These are phyloP conservation scores for Dictyostelium purpureum DNA, from an alignment of 78 protist species.

Conservation along the genomic window DNA sequence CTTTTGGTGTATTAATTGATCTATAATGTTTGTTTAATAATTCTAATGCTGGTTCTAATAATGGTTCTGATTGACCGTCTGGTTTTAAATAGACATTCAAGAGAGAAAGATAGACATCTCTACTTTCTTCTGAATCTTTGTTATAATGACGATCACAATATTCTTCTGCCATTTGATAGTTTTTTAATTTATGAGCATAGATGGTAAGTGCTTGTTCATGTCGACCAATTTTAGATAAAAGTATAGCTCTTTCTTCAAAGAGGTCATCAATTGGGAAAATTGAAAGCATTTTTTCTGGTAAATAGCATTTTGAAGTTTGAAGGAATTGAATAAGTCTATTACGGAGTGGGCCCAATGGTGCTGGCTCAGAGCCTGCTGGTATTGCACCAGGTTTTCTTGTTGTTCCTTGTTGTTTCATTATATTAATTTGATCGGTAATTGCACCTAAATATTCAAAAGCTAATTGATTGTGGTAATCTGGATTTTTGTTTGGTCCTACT, in stretches of 20 bases:
- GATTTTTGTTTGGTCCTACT: constrained; percentile 39
- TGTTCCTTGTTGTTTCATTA: constrained; percentile 3
- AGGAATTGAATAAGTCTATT: constrained; percentile 60
- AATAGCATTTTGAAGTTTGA: constrained; percentile 80
- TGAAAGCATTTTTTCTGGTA: constrained; percentile 72
- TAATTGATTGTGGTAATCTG: constrained; percentile 81
- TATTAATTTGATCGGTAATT: constrained; percentile 1
- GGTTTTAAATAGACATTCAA: constrained; percentile 83
- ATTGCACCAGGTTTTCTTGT: constrained; percentile 35
- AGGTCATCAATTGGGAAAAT: constrained; percentile 81
- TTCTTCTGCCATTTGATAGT: constrained; percentile 77
- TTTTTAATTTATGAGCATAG: constrained; percentile 75
- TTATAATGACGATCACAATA: constrained; percentile 77
- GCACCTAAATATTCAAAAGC: constrained; percentile 60
- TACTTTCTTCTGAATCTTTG: constrained; percentile 59
- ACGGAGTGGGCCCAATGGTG: constrained; percentile 36
- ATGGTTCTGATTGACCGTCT: constrained; percentile 20
- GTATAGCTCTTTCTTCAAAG: constrained; percentile 80
- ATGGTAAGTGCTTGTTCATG: constrained; percentile 81
- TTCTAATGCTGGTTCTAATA: constrained; percentile 74
- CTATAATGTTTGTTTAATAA: constrained; percentile 76
- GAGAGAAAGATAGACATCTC: constrained; percentile 79
- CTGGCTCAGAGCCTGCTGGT: constrained; percentile 53
- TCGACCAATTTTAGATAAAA: constrained; percentile 75
- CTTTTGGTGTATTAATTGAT: constrained; percentile 69